Conservation (phyloP, 2,329 filamentous ascomycete genomes). For the Plectosphaerella plurivora region DNA sequence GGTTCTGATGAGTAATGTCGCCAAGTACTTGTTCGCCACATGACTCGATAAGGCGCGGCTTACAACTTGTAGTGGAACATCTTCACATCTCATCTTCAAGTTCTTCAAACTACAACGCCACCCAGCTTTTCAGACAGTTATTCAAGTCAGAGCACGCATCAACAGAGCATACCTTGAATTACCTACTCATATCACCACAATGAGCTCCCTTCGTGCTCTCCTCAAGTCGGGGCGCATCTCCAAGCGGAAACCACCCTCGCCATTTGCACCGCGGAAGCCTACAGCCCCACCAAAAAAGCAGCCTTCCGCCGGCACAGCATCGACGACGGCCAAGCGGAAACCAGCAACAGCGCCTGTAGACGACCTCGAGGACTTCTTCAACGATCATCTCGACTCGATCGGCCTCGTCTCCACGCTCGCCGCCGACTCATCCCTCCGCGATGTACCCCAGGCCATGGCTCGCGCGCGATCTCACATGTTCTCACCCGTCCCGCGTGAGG, state of each 20-base stretch:
- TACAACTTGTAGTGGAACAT: neutral
- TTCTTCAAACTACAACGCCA: neutral
- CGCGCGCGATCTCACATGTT: conserved; percentile 62
- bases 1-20: neutral
- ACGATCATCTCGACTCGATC: conserved; percentile 52
- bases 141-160: no score
- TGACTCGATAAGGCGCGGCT: neutral
- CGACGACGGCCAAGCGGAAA: conserved; percentile 9
- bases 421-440: conserved; percentile 51
- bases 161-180: no score
- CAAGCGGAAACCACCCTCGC: neutral
- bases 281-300: neutral
- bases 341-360: conserved; percentile 6
- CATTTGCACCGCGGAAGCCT: neutral
- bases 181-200: neutral
- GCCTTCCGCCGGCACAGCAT: neutral
- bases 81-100: neutral
- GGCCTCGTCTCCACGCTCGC: conserved; percentile 53
- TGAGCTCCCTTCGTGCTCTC: neutral
- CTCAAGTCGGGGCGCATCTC: neutral
- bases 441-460: conserved; percentile 61
- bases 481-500: conserved; percentile 51
- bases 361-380: conserved; percentile 22
- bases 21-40: neutral
- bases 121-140: neutral